These are phyloP conservation scores for Termitomyces sp. DNA, from an alignment of 768 basidiomycete genomes.

Conservation along the genomic window DNA sequence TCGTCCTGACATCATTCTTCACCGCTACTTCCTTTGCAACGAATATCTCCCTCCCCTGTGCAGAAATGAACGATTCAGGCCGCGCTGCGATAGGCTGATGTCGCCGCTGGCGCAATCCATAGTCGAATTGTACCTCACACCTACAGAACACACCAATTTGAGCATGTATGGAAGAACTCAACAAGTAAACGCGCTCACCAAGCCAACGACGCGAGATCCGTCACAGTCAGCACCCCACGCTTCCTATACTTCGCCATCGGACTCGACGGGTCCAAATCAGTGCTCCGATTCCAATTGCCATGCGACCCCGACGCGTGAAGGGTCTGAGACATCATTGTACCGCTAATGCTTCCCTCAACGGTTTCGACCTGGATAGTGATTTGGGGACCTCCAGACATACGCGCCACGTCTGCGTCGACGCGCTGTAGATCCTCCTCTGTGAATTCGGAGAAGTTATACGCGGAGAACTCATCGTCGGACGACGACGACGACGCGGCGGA, in stretches of 20 bases:
- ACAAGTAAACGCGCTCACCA: conserved; percentile 40
- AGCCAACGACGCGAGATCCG: conserved; percentile 54
- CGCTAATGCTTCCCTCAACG: not conserved
- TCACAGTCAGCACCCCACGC: conserved; percentile 47
- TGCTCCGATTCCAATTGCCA: not conserved
- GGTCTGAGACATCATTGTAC: not conserved
- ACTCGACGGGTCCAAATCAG: conserved; percentile 8
- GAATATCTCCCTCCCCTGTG: conserved; percentile 53
- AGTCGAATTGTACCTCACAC: conserved; percentile 81
- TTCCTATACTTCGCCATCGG: conserved; percentile 43
- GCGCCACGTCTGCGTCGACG: conserved; percentile 36
- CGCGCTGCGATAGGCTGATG: conserved; percentile 41
- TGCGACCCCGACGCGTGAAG: not conserved
- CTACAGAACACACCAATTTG: conserved; percentile 26
- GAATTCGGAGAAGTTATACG: conserved; percentile 48
- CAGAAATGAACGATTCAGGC: conserved; percentile 51
- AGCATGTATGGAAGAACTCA: not conserved
- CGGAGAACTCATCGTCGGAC: conserved; percentile 38
- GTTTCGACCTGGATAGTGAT: conserved; percentile 30
- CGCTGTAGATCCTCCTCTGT: conserved; percentile 50
- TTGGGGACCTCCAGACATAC: conserved; percentile 22
- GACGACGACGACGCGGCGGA: conserved; percentile 6
- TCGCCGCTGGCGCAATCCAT: conserved; percentile 59
- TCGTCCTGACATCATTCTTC: conserved; percentile 47
- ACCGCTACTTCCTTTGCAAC: conserved; percentile 47